Evolutionary conservation across 805 yeast species (phyloP), one percentile per base, ranked within the genome.

Genomic region (Ogataea trehaloabstinens): DNA sequence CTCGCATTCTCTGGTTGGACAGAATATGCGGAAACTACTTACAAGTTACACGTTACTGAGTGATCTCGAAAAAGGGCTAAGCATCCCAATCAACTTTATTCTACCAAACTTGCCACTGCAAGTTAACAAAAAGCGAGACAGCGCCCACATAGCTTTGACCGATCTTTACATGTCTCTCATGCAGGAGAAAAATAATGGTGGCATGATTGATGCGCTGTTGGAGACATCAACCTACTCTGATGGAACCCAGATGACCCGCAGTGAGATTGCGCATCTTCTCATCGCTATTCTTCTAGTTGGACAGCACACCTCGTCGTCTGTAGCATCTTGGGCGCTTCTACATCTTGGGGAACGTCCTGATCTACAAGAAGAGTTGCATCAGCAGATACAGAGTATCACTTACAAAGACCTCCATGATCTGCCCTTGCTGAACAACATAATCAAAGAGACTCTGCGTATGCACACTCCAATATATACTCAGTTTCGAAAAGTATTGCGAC

Each of bases 211-310:
- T 61, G 75, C 93, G 13, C 74, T 89, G 61, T 78, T 93, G 86
- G 76, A 79, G 53, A 73, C 71, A 52, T 83, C 90, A 29, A 80
- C 86, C 43, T 93, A 93, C 70, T 89, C 87, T 63, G 98, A 93
- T 60, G 99, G 99, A 53, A 80, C 82, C 35, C 74, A 75, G 57
- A 90, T 93, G 97, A 83, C 96, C 20, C 98, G 93, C 63, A 82
- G 82, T 61, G 95, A 93, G 68, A 88, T 93, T 58, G 93, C 98
- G 35, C 85, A 90, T 66, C 72, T 93, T 63, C 71, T 89, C 63
- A 91, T 93, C 64, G 99, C 98, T 64, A 84, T 93, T 40, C 73
- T 93, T 45, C 93, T 93, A 99, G 99, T 98, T 56, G 99, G 99
- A 46, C 99, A 93, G 71, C 99, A 93, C 65, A 93, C 99, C 19